Base-by-base conservation (phyloP, 2,329 filamentous ascomycete species). In the Trichothecium sympodiale region DNA sequence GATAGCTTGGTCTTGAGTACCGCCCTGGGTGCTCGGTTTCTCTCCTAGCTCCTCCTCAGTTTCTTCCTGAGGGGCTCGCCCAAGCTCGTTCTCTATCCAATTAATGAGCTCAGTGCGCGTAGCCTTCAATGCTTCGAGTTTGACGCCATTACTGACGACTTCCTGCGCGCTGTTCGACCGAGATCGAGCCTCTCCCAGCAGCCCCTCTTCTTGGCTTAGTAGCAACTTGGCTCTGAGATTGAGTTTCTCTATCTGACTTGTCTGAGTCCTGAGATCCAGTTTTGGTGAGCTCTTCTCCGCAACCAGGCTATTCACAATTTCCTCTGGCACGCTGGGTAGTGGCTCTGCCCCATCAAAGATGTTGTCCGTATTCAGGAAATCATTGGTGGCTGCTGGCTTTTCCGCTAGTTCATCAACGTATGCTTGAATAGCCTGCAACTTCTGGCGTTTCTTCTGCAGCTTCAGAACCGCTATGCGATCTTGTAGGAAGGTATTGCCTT, bases 31-130 rank as follows among this genome's bases (percentile, higher is more conserved):
- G 10, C 50, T 48, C 4, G 44, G 36, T 16, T 43, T 43, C 5
- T 51, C 49, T 4, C 46, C 41, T 8, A 31, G 33, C 1, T 49
- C 48, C 5, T 50, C 50, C 1, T 44, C 49, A 1, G 52, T 55
- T 2, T 53, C 50, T 3, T 57, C 60, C 0, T 50, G 47, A 4
- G 64, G 61, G 2, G 73, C 71, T 37, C 70, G 72, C 35, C 64
- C 58, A 16, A 81, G 55, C 49, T 80, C 77, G 5, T 57, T 59
- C 51, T 81, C 77, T 38, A 81, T 78, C 77, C 77, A 81, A 38
- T 56, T 62, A 39, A 81, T 80, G 34, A 81, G 62, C 41, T 74
- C 71, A 35, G 69, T 67, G 13, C 77, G 65, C 9, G 76, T 72
- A 7, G 57, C 57, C 29, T 64, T 65, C 8, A 81, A 55, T 12